Evolutionary conservation across 495 filamentous ascomycete species (phyloP).

Genomic region (Aspergillus asperescens): DNA sequence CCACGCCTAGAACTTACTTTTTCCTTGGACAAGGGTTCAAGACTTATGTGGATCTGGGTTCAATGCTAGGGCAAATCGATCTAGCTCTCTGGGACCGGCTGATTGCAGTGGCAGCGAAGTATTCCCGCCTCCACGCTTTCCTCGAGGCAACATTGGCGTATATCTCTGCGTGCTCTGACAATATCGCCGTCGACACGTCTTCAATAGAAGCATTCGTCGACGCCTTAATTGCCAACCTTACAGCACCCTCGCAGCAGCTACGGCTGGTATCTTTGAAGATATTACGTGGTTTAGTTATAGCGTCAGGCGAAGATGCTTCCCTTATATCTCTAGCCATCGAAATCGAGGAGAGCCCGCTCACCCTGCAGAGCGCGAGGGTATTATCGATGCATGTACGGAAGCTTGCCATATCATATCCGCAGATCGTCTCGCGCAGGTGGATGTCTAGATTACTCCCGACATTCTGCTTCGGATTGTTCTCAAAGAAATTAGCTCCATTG

Average conservation of each 20-base stretch:
- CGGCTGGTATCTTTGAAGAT: conserved; percentile 66
- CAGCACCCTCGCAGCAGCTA: conserved; percentile 63
- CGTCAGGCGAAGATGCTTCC: conserved; percentile 34
- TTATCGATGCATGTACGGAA: conserved; percentile 82
- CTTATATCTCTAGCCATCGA: conserved; percentile 52
- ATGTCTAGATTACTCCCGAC: conserved; percentile 65
- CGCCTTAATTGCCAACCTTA: conserved; percentile 64
- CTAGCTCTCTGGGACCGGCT: conserved; percentile 51
- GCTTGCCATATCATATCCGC: conserved; percentile 57
- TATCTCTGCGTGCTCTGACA: conserved; percentile 44
- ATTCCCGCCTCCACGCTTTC: conserved; percentile 58
- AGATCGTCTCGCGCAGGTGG: conserved; percentile 52
- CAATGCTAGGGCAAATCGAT: conserved; percentile 39
- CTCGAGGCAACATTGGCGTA: conserved; percentile 61
- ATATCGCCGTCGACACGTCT: conserved; percentile 38
- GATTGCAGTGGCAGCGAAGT: conserved; percentile 54
- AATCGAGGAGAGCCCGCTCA: conserved; percentile 71
- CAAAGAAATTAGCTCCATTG: conserved; percentile 70
- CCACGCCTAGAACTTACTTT: conserved; percentile 21
- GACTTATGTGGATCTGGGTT: conserved; percentile 39
- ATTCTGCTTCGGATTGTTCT: conserved; percentile 86
- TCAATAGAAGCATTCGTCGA: conserved; percentile 51
- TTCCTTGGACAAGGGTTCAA: conserved; percentile 46
- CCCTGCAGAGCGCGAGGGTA: conserved; percentile 65
- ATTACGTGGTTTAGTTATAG: conserved; percentile 40